Evolutionary conservation across 2,329 filamentous ascomycete species (phyloP).

Genomic region (Onygenales sp.): DNA sequence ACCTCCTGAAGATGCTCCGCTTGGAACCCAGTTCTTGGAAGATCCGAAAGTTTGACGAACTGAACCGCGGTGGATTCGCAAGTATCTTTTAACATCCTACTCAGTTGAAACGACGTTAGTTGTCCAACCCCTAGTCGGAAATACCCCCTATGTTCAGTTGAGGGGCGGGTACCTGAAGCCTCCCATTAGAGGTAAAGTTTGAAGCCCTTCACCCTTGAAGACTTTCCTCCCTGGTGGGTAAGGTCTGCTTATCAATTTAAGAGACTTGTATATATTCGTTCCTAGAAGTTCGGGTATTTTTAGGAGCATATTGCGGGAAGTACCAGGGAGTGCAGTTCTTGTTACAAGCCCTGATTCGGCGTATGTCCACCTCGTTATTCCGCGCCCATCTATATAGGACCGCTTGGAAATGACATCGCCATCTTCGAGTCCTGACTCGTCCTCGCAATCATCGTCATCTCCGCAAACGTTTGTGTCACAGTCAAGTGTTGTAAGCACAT

Average conservation of each 20-base stretch:
- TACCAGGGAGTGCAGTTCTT: neutral
- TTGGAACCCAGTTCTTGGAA: neutral
- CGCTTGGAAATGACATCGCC: neutral
- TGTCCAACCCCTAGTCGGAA: neutral
- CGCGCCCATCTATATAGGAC: neutral
- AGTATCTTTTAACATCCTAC: neutral
- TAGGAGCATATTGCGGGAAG: neutral
- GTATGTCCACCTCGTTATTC: neutral
- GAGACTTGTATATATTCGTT: neutral
- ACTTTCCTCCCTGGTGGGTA: neutral
- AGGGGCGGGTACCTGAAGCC: neutral
- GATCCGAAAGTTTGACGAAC: neutral
- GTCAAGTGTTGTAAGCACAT: neutral
- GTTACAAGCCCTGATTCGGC: neutral
- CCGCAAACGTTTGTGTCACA: neutral
- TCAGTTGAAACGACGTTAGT: neutral
- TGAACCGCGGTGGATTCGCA: neutral
- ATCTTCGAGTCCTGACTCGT: neutral
- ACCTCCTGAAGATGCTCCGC: constrained; percentile 1
- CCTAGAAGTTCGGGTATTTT: neutral
- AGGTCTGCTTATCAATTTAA: neutral
- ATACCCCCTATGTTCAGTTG: neutral
- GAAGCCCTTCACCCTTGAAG: neutral
- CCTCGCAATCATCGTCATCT: neutral
- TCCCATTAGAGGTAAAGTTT: neutral